Conservation (phyloP, 2,329 filamentous ascomycete genomes). For the Penicillium glabrum region DNA sequence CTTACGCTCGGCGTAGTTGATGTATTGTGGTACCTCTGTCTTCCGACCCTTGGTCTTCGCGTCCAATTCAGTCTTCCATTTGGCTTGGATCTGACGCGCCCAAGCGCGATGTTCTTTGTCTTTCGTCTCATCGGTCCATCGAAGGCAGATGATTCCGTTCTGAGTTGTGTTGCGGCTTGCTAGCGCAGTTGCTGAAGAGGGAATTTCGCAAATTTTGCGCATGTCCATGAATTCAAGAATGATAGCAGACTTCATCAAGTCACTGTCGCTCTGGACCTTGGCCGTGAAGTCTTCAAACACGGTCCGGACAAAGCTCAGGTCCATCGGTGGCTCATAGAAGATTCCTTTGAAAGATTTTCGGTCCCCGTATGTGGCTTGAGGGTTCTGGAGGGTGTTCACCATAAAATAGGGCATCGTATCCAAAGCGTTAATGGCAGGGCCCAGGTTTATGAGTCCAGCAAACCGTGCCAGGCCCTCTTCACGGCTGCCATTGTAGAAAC, state of each 20-base stretch:
- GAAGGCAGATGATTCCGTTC: slow-evolving; percentile 43
- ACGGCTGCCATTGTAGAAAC: slow-evolving; percentile 40
- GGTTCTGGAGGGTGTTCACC: slow-evolving; percentile 43
- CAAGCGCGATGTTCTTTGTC: slow-evolving; percentile 41
- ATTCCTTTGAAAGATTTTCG: slow-evolving; percentile 47
- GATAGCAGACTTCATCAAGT: slow-evolving; percentile 31
- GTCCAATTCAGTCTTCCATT: slow-evolving; percentile 28
- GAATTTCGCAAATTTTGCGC: slow-evolving; percentile 39
- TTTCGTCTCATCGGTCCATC: slow-evolving; percentile 42
- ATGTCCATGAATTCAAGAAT: slow-evolving; percentile 48
- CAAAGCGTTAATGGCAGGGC: slow-evolving; percentile 38
- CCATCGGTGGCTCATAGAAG: slow-evolving; percentile 46
- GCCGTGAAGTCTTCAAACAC: slow-evolving; percentile 33
- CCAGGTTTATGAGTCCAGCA: slow-evolving; percentile 38
- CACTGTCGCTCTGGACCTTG: slow-evolving; percentile 27
- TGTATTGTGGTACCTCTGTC: slow-evolving; percentile 32
- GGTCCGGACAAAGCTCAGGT: slow-evolving; percentile 30
- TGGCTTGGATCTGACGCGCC: slow-evolving; percentile 35
- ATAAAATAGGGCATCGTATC: slow-evolving; percentile 44
- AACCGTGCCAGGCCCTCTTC: slow-evolving; percentile 39
- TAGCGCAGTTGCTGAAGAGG: slow-evolving; percentile 43
- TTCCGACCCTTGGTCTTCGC: background rate
- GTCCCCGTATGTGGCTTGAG: slow-evolving; percentile 39
- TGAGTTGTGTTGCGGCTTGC: slow-evolving; percentile 48
- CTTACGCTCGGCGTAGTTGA: slow-evolving; percentile 38